phyloP scores from a whole-genome alignment of 108 stramenopile species.

The Cyclotella sp. region DNA sequence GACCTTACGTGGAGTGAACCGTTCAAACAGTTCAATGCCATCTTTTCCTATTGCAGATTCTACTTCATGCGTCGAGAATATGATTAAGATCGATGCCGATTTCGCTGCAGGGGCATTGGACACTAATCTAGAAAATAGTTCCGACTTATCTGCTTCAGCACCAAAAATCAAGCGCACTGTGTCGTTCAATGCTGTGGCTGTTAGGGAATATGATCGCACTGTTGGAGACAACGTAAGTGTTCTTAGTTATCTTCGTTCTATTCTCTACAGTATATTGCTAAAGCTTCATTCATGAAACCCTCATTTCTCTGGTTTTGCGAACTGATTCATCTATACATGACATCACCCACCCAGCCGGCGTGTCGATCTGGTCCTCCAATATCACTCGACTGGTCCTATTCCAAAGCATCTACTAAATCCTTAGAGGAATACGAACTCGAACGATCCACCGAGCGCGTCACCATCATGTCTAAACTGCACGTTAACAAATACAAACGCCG shows the following conservation, averaged over 20 bases:
- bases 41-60: neutral
- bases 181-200: constrained; percentile 43
- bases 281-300: neutral
- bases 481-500: constrained; percentile 41
- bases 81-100: neutral
- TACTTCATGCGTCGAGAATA: constrained; percentile 2
- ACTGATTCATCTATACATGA: too few relatives aligned
- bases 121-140: neutral
- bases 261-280: neutral
- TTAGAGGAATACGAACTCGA: constrained; percentile 39
- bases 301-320: neutral
- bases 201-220: constrained; percentile 48
- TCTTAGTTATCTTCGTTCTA: neutral
- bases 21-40: neutral
- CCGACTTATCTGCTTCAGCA: constrained; percentile 3
- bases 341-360: neutral
- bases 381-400: constrained; percentile 44
- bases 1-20: neutral
- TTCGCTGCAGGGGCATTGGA: constrained; percentile 5
- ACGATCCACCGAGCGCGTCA: constrained; percentile 21
- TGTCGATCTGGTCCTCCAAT: constrained; percentile 16
- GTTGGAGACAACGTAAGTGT: constrained; percentile 47
- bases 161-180: constrained; percentile 35
- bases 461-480: constrained; percentile 7
- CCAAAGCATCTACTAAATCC: constrained; percentile 33